Base-by-base conservation (phyloP, 768 basidiomycete genomes). In the Filobasidium wieringae region DNA sequence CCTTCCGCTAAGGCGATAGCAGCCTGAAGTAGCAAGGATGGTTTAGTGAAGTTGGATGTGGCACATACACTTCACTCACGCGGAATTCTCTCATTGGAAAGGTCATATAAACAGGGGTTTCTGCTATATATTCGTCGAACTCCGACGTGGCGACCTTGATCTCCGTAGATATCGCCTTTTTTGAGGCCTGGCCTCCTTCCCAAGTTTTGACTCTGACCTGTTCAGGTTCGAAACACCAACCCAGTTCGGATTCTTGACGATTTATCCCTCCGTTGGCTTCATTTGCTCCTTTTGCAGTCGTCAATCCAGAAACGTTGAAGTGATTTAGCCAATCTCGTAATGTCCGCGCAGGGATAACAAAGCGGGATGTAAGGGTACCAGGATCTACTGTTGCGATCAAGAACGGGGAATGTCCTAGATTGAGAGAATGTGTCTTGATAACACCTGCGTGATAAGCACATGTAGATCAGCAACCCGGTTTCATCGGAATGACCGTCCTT, bases 81-180 rank as follows among this genome's bases (percentile, higher is more conserved):
- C 68, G 63, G 53, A 73, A 73, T 56, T 73, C 72, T 41, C 60
- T 66, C 66, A 73, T 67, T 11, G 72, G 72, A 53, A 73, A 58
- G 4, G 69, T 70, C 54, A 73, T 51, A 37, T 67, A 66, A 7
- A 73, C 61, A 22, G 67, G 47, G 17, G 60, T 61, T 8, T 61
- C 56, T 29, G 34, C 51, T 2, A 70, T 56, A 53, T 73, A 73
- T 19, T 69, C 64, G 27, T 68, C 66, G 51, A 73, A 73, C 34
- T 71, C 70, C 15, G 56, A 60, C 22, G 56, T 47, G 43, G 65
- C 63, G 14, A 73, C 64, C 31, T 63, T 67, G 41, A 73, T 70
- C 60, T 69, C 68, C 4, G 72, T 73, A 24, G 56, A 56, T 30
- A 73, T 43, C n/a, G 29, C 49, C 36, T 53, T 54, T 29, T 40